phyloP scores from a whole-genome alignment of 805 yeast genomes.

The Starmerella vitae region DNA sequence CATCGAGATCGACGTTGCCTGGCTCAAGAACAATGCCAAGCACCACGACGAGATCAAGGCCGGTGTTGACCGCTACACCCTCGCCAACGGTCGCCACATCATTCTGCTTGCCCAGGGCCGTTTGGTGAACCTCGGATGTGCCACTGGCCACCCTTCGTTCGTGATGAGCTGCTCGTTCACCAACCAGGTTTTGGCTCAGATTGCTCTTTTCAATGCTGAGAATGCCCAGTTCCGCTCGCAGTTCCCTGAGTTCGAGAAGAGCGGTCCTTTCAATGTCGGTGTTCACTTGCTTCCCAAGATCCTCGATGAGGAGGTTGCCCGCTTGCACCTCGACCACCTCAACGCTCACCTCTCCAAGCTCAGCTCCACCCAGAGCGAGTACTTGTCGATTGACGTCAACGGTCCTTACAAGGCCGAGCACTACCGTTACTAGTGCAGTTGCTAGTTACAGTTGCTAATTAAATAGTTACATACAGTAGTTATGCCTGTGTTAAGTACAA shows the following conservation, averaged over 20 bases:
- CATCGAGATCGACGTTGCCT: slow-evolving; percentile 97
- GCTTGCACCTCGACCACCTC: slow-evolving; percentile 87
- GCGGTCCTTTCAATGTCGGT: slow-evolving; percentile 81
- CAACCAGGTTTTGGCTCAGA: slow-evolving; percentile 98
- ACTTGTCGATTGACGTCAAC: slow-evolving; percentile 77
- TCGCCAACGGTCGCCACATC: slow-evolving; percentile 80
- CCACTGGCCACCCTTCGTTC: slow-evolving; percentile 97
- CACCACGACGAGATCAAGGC: slow-evolving; percentile 96
- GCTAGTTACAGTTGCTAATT: too few relatives aligned
- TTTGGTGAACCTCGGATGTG: slow-evolving; percentile 98
- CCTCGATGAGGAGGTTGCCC: slow-evolving; percentile 97
- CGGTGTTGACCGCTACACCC: slow-evolving; percentile 93
- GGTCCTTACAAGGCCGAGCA: slow-evolving; percentile 98
- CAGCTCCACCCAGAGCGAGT: slow-evolving; percentile 73
- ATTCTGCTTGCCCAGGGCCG: slow-evolving; percentile 98
- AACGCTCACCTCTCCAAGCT: slow-evolving; percentile 77
- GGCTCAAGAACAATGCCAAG: slow-evolving; percentile 89
- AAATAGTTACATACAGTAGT: too few relatives aligned
- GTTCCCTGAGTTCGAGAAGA: slow-evolving; percentile 80
- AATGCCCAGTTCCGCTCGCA: slow-evolving; percentile 66
- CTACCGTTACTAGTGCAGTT: slow-evolving; percentile 75
- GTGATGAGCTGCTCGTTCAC: slow-evolving; percentile 99
- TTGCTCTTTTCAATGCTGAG: slow-evolving; percentile 84
- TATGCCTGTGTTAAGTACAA: too few relatives aligned
- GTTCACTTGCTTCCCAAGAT: slow-evolving; percentile 96